phyloP scores from a whole-genome alignment of 2,329 filamentous ascomycete genomes.

The Penicillium sp. region DNA sequence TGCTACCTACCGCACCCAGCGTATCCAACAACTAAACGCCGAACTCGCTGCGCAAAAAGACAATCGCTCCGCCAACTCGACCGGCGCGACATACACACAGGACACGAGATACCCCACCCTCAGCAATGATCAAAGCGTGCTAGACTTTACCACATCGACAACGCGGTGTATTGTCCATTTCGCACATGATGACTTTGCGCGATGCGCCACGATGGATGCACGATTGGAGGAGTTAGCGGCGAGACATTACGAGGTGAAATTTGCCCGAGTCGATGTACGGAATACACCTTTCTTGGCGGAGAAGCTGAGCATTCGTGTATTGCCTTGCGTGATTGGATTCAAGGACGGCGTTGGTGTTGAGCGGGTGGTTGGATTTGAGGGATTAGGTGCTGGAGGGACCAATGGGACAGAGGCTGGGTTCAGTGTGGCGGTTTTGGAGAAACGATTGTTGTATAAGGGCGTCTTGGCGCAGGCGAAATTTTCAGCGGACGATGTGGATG shows the following conservation, averaged over 20 bases:
- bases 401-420: constrained; percentile 42
- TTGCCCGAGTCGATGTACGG: constrained; percentile 48
- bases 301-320: constrained; percentile 47
- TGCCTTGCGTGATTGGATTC: constrained; percentile 53
- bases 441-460: constrained; percentile 40
- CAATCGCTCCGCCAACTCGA: constrained; percentile 29
- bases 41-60: constrained; percentile 54
- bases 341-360: constrained; percentile 48
- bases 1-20: constrained; percentile 56
- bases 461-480: constrained; percentile 40
- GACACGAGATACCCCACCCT: constrained; percentile 40
- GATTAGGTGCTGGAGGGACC: constrained; percentile 38
- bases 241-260: constrained; percentile 44
- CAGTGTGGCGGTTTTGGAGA: constrained; percentile 43
- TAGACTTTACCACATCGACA: constrained; percentile 61
- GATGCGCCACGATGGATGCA: constrained; percentile 63
- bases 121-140: constrained; percentile 56
- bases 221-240: constrained; percentile 52
- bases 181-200: constrained; percentile 63
- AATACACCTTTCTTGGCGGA: constrained; percentile 50
- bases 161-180: constrained; percentile 64
- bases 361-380: constrained; percentile 51
- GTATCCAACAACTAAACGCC: constrained; percentile 60
- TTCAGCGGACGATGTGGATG: constrained; percentile 22
- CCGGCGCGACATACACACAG: constrained; percentile 16